These are phyloP conservation scores for Aspergillus sojae DNA, from an alignment of 2,329 filamentous ascomycete species.

Conservation along the genomic window DNA sequence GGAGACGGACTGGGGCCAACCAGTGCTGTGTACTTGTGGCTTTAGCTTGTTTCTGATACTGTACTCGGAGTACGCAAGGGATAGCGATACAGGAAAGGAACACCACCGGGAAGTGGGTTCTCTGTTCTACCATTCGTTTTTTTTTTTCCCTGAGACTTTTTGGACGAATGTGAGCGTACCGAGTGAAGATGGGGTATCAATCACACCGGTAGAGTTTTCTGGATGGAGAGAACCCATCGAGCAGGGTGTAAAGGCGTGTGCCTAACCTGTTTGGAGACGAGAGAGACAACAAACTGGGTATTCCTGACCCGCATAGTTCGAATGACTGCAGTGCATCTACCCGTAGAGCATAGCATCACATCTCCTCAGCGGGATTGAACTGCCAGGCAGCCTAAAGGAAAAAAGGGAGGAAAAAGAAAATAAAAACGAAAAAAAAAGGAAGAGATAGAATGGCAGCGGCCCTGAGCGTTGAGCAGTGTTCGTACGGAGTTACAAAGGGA, in stretches of 20 bases:
- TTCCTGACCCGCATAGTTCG: background rate
- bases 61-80: conserved; percentile 20
- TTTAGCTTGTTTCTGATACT: conserved; percentile 15
- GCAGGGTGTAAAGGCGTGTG: background rate
- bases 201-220: background rate
- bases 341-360: background rate
- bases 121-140: background rate
- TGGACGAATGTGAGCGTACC: background rate
- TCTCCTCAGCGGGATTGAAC: background rate
- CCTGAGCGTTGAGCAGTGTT: conserved; percentile 20
- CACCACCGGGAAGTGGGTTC: background rate
- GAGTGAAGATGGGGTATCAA: background rate
- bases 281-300: background rate
- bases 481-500: conserved; percentile 6
- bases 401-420: background rate
- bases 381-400: background rate
- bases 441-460: conserved; percentile 10
- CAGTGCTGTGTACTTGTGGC: conserved; percentile 11
- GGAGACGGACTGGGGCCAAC: conserved; percentile 7
- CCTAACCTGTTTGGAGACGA: background rate
- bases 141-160: too few relatives aligned
- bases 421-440: background rate
- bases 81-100: conserved; percentile 8
- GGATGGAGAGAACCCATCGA: background rate
- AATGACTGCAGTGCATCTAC: background rate